phyloP scores from a whole-genome alignment of 257 asterid species.

The Fraxinus quadrangulata region DNA sequence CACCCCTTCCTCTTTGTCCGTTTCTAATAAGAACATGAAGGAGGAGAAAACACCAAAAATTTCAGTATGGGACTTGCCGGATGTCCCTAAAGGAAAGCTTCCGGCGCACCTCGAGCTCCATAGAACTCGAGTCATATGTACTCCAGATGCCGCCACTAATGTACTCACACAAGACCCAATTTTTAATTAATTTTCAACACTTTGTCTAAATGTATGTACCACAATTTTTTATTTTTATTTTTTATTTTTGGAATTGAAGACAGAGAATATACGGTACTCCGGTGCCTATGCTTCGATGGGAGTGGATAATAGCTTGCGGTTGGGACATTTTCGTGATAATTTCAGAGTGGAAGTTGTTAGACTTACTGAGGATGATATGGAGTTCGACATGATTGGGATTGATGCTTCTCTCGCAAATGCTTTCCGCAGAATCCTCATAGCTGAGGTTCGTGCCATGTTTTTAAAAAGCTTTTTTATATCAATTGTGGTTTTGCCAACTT shows the following conservation, averaged over 20 bases:
- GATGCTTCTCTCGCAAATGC: slow-evolving; percentile 92
- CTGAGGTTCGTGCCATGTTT: slow-evolving; percentile 55
- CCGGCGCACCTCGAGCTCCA: slow-evolving; percentile 70
- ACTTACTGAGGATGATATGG: slow-evolving; percentile 66
- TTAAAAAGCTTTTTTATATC: background rate
- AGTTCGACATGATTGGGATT: slow-evolving; percentile 87
- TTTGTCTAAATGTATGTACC: background rate
- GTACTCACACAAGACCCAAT: slow-evolving; percentile 25
- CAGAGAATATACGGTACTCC: slow-evolving; percentile 70
- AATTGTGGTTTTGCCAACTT: background rate
- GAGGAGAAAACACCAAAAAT: slow-evolving; percentile 37
- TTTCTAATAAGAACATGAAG: background rate
- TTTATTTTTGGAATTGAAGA: slow-evolving; percentile 33
- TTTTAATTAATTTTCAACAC: background rate
- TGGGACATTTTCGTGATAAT: slow-evolving; percentile 59
- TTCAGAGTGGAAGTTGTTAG: slow-evolving; percentile 65
- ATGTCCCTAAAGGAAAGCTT: slow-evolving; percentile 66
- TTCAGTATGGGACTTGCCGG: slow-evolving; percentile 90
- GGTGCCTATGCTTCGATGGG: slow-evolving; percentile 86
- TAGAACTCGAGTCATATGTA: slow-evolving; percentile 72
- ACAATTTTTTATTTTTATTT: background rate
- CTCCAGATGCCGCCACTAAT: slow-evolving; percentile 71
- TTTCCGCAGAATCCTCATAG: slow-evolving; percentile 84
- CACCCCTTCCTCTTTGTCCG: too few species aligned
- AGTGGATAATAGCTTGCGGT: slow-evolving; percentile 78